phyloP scores from a whole-genome alignment of 768 basidiomycete species.

The Mycena polygramma region DNA sequence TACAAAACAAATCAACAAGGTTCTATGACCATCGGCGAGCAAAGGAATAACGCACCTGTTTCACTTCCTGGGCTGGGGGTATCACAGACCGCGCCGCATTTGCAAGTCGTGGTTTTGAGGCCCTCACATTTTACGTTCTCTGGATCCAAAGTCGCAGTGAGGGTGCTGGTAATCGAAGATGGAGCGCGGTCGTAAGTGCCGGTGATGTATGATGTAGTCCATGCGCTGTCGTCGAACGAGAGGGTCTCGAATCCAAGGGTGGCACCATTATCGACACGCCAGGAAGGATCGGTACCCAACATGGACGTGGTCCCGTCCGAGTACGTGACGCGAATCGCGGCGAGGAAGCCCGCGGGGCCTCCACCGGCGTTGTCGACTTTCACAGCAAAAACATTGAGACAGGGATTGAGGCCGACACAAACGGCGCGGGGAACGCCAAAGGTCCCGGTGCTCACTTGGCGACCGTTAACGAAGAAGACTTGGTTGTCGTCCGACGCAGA shows the following conservation, averaged over 20 bases:
- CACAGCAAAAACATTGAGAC: constrained; percentile 9
- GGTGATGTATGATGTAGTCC: neutral
- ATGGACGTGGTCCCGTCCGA: constrained; percentile 18
- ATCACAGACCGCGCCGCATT: too few species aligned
- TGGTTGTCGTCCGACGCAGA: neutral
- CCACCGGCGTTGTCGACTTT: neutral
- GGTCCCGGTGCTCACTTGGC: neutral
- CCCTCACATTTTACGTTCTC: too few species aligned
- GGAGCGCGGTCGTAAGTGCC: neutral
- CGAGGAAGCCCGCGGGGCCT: neutral
- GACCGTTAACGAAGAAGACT: constrained; percentile 2
- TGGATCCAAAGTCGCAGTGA: too few species aligned
- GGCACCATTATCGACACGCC: neutral
- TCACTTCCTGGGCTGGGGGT: too few species aligned
- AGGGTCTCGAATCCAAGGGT: neutral
- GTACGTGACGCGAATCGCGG: constrained; percentile 15
- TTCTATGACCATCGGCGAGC: too few species aligned
- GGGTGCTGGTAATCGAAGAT: too few species aligned
- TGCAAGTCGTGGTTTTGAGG: too few species aligned
- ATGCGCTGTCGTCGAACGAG: constrained; percentile 1
- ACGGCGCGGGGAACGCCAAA: neutral
- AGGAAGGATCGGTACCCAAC: neutral
- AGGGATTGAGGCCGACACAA: neutral
- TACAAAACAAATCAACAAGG: neutral
- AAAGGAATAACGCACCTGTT: too few species aligned